Percentiles rank a stretch among this genome's conserved stretches.
Evolutionary conservation across 2,329 filamentous ascomycete genomes (phyloP).

Genomic region (Aspergillus arachidicola): DNA sequence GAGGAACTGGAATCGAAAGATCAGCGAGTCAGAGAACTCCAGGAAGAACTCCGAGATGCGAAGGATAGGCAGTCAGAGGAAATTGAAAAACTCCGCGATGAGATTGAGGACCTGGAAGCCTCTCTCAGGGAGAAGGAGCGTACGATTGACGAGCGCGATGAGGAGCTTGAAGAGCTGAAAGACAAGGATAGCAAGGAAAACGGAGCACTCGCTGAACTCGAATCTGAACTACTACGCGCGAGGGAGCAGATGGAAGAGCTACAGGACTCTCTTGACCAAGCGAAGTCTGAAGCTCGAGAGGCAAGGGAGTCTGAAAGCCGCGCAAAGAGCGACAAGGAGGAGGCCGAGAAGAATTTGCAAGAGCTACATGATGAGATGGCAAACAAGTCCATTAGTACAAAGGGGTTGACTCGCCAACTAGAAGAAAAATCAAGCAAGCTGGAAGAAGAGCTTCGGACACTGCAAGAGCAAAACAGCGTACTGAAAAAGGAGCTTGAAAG

Average conservation of each 20-base stretch:
- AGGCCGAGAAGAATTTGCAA: constrained; percentile 58
- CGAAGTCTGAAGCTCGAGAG: constrained; percentile 39
- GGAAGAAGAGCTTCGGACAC: constrained; percentile 64
- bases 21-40: constrained; percentile 39
- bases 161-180: constrained; percentile 71
- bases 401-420: constrained; percentile 72
- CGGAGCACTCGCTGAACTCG: constrained; percentile 48
- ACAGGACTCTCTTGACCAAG: constrained; percentile 44
- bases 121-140: constrained; percentile 76
- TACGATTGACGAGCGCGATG: constrained; percentile 71
- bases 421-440: constrained; percentile 70
- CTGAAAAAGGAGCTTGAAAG: constrained; percentile 49
- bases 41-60: constrained; percentile 60
- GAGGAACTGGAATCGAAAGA: constrained; percentile 55
- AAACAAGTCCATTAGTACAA: constrained; percentile 76
- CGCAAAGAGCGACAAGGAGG: constrained; percentile 55
- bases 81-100: constrained; percentile 69
- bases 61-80: constrained; percentile 59
- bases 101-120: constrained; percentile 74
- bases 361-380: constrained; percentile 74
- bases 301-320: constrained; percentile 50
- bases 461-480: constrained; percentile 49
- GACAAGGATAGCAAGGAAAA: constrained; percentile 47
- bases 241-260: constrained; percentile 48
- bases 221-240: constrained; percentile 52